Base-by-base conservation (phyloP, 1,284 basidiomycete genomes). In the Macrocystidia cucumis region DNA sequence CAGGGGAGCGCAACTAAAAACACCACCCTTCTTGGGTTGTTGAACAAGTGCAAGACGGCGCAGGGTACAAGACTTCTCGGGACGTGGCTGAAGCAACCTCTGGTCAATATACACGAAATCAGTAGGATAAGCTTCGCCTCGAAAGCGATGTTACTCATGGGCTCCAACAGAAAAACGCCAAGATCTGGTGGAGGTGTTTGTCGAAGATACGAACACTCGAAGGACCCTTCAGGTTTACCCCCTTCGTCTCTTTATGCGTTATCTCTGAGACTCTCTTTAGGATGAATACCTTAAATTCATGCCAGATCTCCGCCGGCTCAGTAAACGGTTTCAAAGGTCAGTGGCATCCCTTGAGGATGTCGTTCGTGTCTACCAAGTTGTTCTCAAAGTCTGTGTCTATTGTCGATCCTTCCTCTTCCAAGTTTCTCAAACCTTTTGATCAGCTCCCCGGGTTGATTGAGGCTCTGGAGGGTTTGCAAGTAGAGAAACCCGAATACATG, bases 1-100 rank as follows among this genome's bases (percentile, higher is more conserved):
- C 39, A 74, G 74, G 69, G 64, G 19, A 59, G 64, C 6, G 57
- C 60, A 31, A 75, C 74, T 35, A 86, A 86, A 51, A 91, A 87
- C 46, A 89, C 87, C 34, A 96, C 90, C 13, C 57, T 99, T 3
- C 82, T 91, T 39, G 92, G 93, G 0, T 63, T 97, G 13, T 58
- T 98, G 43, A 97, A 98, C 57, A 87, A 86, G 47, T 98, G 96
- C 69, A 96, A 95, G 60, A 98, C 96, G 1, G 82, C 88, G 0
- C 96, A 98, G 56, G 96, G 96, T 0, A 82, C 88, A n/a, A 68
- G 96, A 36, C 58, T 97, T 37, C 69, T 99, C 2, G 87, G 80
- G 0, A 85, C 85, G 39, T 99, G 95, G 95, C 66, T 99, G 37
- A 98, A 97, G 57, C 96, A 98, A 59, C 96, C 96, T 1, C 65